These are phyloP conservation scores for Rhizomucor pusillus DNA, from an alignment of 371 early-diverging fungal species.

Conservation along the genomic window DNA sequence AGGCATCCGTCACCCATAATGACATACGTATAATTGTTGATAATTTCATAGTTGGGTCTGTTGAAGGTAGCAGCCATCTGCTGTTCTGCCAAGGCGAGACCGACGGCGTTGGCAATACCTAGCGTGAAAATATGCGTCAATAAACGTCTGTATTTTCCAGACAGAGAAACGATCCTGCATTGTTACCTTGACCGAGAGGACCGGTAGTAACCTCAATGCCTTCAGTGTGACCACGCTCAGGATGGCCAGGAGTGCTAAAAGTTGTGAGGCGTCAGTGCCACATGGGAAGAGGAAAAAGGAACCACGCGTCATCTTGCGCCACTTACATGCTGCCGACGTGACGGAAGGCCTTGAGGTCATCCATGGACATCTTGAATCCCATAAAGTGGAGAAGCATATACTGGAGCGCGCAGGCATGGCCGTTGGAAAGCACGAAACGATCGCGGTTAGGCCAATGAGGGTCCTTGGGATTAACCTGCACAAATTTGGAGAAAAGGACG, in stretches of 20 bases:
- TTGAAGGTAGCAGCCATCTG: conserved; percentile 92
- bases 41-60: conserved; percentile 75
- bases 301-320: no score
- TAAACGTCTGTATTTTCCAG: background rate
- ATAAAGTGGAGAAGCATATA: conserved; percentile 91
- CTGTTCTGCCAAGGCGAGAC: conserved; percentile 92
- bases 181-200: conserved; percentile 98
- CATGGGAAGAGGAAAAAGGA: conserved; percentile 8
- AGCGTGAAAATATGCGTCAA: background rate
- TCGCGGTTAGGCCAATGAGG: conserved; percentile 93
- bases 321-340: conserved; percentile 79
- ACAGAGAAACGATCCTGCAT: background rate
- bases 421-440: conserved; percentile 99
- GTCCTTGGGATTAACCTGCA: conserved; percentile 84
- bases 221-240: conserved; percentile 80
- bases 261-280: background rate
- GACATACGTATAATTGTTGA: conserved; percentile 86
- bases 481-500: conserved; percentile 79
- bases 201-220: conserved; percentile 99
- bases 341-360: conserved; percentile 96
- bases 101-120: conserved; percentile 92
- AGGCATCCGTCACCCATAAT: conserved; percentile 99
- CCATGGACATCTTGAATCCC: conserved; percentile 87
- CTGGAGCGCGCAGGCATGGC: conserved; percentile 96
- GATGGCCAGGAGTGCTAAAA: conserved; percentile 91